These are phyloP conservation scores for Termitomyces sp. DNA, from an alignment of 768 basidiomycete species.

Conservation along the genomic window DNA sequence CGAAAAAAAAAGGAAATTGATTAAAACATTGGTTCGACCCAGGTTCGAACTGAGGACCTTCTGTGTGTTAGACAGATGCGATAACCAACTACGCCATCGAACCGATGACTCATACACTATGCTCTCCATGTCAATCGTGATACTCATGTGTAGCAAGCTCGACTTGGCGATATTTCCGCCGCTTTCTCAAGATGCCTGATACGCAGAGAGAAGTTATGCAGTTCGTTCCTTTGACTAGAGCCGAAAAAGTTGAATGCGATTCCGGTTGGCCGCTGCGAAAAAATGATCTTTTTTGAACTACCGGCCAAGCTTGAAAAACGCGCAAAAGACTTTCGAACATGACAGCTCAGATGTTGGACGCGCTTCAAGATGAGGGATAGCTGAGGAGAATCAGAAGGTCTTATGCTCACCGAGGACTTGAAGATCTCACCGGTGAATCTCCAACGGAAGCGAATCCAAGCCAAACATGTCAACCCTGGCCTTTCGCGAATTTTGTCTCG, in stretches of 20 bases:
- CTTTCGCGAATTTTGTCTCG: not conserved
- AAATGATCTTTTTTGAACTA: no score
- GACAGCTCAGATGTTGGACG: not conserved
- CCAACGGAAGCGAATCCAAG: not conserved
- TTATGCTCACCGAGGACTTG: not conserved
- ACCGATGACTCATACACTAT: conserved; percentile 6
- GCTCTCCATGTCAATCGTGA: no score
- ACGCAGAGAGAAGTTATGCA: no score
- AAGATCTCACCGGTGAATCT: not conserved
- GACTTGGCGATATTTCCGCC: no score
- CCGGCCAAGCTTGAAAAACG: no score
- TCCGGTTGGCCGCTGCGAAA: no score
- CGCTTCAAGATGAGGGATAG: not conserved
- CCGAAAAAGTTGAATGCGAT: no score
- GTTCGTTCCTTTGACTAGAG: no score
- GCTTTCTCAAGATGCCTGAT: no score
- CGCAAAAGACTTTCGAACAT: no score
- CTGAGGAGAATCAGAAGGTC: not conserved
- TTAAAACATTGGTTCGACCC: conserved; percentile 14
- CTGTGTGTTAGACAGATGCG: conserved; percentile 71
- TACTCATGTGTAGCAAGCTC: no score
- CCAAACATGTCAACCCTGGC: not conserved
- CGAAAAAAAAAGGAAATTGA: not conserved
- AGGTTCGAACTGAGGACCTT: conserved; percentile 19
- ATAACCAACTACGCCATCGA: conserved; percentile 81